Conservation (phyloP, 805 yeast species). For the Kurtzmaniella cleridarum region DNA sequence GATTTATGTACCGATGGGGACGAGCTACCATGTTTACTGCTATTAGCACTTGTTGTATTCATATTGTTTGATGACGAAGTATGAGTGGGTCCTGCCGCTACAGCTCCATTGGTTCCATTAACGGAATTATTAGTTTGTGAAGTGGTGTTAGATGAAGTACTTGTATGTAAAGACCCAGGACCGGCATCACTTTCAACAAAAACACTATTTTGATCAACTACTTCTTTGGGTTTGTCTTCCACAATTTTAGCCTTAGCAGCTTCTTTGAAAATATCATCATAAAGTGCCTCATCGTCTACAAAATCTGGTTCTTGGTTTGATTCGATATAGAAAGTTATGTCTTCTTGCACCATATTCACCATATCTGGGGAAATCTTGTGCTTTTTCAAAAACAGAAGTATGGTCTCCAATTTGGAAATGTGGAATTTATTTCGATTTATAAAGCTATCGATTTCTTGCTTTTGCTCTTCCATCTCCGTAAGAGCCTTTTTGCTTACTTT, state of each 20-base stretch:
- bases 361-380: constrained; percentile 22
- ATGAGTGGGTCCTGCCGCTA: background rate
- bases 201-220: background rate
- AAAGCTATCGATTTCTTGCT: constrained; percentile 33
- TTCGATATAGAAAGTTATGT: constrained; percentile 32
- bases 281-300: constrained; percentile 32
- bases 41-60: constrained; percentile 1
- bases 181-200: background rate
- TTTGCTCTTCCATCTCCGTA: constrained; percentile 32
- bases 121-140: background rate
- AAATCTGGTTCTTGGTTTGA: constrained; percentile 35
- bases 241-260: constrained; percentile 6
- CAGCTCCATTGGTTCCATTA: background rate
- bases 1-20: background rate
- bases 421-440: constrained; percentile 31
- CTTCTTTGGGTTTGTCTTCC: background rate
- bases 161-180: background rate
- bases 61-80: too few species aligned
- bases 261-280: constrained; percentile 36
- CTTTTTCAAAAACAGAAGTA: constrained; percentile 24
- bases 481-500: constrained; percentile 34
- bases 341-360: constrained; percentile 33
- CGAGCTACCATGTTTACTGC: constrained; percentile 6
- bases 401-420: constrained; percentile 27
- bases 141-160: background rate